These are phyloP conservation scores for Endotrypanum monterogeii DNA, from an alignment of 208 protist genomes.

Conservation along the genomic window DNA sequence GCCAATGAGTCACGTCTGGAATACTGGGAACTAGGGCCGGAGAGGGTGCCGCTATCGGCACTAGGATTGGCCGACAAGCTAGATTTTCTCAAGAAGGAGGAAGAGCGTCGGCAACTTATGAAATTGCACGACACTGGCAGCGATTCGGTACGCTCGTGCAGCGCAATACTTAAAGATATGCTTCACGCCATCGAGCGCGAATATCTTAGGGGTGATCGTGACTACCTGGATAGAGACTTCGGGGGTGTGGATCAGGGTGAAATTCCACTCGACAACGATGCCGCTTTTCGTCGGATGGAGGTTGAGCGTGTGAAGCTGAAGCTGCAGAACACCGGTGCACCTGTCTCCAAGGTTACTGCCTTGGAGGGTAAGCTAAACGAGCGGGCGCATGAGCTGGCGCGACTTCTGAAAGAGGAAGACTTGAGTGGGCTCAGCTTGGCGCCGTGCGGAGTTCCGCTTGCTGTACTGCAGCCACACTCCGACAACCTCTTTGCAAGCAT, in stretches of 20 bases:
- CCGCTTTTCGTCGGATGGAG: slow-evolving; percentile 50
- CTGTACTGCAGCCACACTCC: slow-evolving; percentile 40
- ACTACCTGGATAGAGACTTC: slow-evolving; percentile 32
- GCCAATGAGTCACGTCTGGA: slow-evolving; percentile 51
- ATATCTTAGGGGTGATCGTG: slow-evolving; percentile 32
- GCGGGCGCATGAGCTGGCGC: slow-evolving; percentile 62
- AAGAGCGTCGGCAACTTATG: slow-evolving; percentile 20
- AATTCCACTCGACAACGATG: slow-evolving; percentile 40
- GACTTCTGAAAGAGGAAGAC: slow-evolving; percentile 43
- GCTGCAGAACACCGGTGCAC: slow-evolving; percentile 10
- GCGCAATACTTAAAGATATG: slow-evolving; percentile 38
- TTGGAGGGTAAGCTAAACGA: slow-evolving; percentile 62
- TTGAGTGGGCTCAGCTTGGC: slow-evolving; percentile 42
- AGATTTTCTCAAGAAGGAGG: slow-evolving; percentile 20
- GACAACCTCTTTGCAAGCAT: slow-evolving; percentile 40
- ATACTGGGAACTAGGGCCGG: slow-evolving; percentile 48
- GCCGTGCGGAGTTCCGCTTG: slow-evolving; percentile 54
- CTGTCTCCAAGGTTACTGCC: slow-evolving; percentile 30
- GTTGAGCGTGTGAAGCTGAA: slow-evolving; percentile 56
- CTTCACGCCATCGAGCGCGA: slow-evolving; percentile 37
- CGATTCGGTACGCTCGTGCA: slow-evolving; percentile 32
- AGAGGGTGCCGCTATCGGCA: slow-evolving; percentile 46
- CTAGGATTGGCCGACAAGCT: slow-evolving; percentile 25
- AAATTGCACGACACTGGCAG: neutral
- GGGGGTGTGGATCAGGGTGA: slow-evolving; percentile 47